Percentiles rank a stretch among this genome's conserved stretches.
phyloP scores from a whole-genome alignment of 1,284 basidiomycete genomes.

The Anthracocystis walkeri region DNA sequence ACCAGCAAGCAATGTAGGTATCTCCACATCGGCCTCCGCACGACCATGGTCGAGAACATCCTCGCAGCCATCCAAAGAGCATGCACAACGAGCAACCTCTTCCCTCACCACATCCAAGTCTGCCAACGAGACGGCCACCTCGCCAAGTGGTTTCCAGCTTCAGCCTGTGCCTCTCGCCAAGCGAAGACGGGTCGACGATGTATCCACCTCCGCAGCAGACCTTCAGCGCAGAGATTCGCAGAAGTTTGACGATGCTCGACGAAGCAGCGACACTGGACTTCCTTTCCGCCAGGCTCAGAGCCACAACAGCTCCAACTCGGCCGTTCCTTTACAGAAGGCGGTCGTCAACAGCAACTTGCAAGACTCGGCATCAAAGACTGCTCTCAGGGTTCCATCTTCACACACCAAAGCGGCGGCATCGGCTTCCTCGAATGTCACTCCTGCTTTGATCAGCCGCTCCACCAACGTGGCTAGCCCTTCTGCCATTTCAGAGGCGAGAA shows the following conservation, averaged over 20 bases:
- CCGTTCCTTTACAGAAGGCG: background rate
- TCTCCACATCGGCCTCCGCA: background rate
- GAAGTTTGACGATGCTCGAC: conserved; percentile 12
- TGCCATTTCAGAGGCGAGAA: background rate
- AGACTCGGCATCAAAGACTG: background rate
- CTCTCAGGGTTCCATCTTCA: background rate
- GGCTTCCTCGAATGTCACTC: background rate
- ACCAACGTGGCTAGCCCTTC: background rate
- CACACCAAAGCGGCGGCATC: background rate
- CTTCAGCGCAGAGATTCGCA: background rate
- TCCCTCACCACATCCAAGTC: background rate
- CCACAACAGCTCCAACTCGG: background rate
- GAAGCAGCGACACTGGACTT: conserved; percentile 29
- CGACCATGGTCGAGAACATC: conserved; percentile 19
- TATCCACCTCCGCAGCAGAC: background rate
- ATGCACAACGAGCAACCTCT: background rate
- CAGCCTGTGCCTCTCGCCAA: conserved; percentile 34
- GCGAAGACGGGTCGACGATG: conserved; percentile 34
- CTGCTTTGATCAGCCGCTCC: conserved; percentile 7
- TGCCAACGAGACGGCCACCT: background rate
- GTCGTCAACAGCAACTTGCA: background rate
- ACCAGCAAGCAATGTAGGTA: background rate
- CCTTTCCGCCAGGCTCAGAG: background rate
- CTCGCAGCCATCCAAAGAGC: conserved; percentile 11
- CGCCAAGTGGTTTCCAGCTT: conserved; percentile 24